Evolutionary conservation across 2,329 filamentous ascomycete species (phyloP).

Genomic region (Aspergillus glaucus): DNA sequence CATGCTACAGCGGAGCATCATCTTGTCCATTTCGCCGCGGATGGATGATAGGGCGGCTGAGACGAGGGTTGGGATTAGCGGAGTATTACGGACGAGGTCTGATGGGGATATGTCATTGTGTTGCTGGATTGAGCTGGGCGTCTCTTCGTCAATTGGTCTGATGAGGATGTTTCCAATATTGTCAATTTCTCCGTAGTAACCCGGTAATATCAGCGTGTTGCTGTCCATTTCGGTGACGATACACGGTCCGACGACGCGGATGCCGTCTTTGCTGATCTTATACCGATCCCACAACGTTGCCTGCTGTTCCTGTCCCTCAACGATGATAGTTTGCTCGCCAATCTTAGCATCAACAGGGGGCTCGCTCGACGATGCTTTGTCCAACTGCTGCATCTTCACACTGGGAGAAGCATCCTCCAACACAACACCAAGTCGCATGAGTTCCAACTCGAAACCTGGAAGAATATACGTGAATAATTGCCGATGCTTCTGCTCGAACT

Average conservation of each 20-base stretch:
- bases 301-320: slow-evolving; percentile 35
- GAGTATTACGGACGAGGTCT: slow-evolving; percentile 33
- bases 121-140: slow-evolving; percentile 8
- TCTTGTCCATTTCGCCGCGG: slow-evolving; percentile 46
- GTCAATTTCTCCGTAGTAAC: slow-evolving; percentile 43
- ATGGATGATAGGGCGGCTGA: slow-evolving; percentile 42
- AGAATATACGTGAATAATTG: slow-evolving; percentile 44
- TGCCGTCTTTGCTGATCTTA: slow-evolving; percentile 35
- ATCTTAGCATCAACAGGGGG: slow-evolving; percentile 16
- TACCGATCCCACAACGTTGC: slow-evolving; percentile 43
- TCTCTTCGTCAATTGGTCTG: slow-evolving; percentile 29
- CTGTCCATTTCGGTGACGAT: slow-evolving; percentile 48
- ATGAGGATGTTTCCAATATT: slow-evolving; percentile 46
- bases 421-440: slow-evolving; percentile 43
- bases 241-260: slow-evolving; percentile 40
- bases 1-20: slow-evolving; percentile 48
- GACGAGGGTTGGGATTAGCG: slow-evolving; percentile 41
- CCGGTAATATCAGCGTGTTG: slow-evolving; percentile 46
- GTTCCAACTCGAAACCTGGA: slow-evolving; percentile 40
- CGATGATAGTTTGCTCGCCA: slow-evolving; percentile 33
- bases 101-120: slow-evolving; percentile 34
- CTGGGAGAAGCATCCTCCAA: slow-evolving; percentile 39
- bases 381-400: slow-evolving; percentile 32
- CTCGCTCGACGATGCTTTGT: slow-evolving; percentile 18
- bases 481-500: slow-evolving; percentile 39